These are phyloP conservation scores for Jamesozyma rosinii DNA, from an alignment of 805 yeast species.

Conservation along the genomic window DNA sequence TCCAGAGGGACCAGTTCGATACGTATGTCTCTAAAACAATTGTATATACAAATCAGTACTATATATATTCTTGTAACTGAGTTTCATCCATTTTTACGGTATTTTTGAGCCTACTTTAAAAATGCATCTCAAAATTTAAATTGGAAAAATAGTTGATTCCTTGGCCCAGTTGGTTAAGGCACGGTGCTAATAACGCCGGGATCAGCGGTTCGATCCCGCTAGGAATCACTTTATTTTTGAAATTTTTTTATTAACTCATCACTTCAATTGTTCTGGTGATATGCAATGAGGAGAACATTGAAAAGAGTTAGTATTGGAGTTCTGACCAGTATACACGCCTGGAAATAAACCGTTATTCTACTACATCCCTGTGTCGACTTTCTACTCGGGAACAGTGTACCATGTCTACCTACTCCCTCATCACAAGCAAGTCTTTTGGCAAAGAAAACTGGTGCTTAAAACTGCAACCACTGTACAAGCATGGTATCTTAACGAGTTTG, in stretches of 20 bases:
- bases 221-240: conserved; percentile 22
- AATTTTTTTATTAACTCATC: neutral
- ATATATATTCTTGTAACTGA: too few relatives aligned
- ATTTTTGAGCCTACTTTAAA: too few relatives aligned
- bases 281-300: neutral
- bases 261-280: neutral
- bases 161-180: conserved; percentile 34
- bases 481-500: conserved; percentile 22
- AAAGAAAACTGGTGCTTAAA: conserved; percentile 26
- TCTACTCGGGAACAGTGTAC: neutral
- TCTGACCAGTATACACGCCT: neutral
- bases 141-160: too few relatives aligned
- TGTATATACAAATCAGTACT: too few relatives aligned
- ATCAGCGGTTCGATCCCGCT: conserved; percentile 34
- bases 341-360: too few relatives aligned
- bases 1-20: too few relatives aligned
- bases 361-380: too few relatives aligned
- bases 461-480: conserved; percentile 21
- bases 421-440: conserved; percentile 16
- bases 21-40: too few relatives aligned
- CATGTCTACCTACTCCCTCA: conserved; percentile 7
- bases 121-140: neutral
- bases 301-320: neutral
- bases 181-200: conserved; percentile 33
- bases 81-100: too few relatives aligned